Base-by-base conservation (phyloP, 306 rosid genomes). In the Cicer chorassanicum region DNA sequence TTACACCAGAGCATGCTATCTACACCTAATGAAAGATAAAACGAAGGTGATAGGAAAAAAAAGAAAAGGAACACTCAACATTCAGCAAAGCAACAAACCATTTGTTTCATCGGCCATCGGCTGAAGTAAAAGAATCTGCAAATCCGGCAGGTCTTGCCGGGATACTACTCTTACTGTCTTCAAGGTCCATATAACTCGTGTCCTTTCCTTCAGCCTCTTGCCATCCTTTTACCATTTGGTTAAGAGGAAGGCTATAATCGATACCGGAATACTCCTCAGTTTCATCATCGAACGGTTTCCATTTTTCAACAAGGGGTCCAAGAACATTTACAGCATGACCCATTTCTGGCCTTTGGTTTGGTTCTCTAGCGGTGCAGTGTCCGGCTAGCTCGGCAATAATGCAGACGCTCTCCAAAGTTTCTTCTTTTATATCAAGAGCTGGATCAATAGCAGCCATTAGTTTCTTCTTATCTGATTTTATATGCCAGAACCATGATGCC, bases 211-310 rank as follows among this genome's bases (percentile, higher is more conserved):
- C 98, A 2, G 96, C 87, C 77, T 93, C 99, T 73, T 95, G 96
- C 99, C 98, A 95, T 5, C 89, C 99, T 86, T 92, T 95, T 80
- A 95, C 99, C 99, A 95, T 95, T 81, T 90, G 98, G 80, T 84
- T 89, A 39, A 95, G 98, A 34, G 99, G 97, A 18, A 89, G 93
- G 79, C 91, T 95, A 49, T 90, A 92, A 81, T 92, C 98, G 10
- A 95, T 90, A 65, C 96, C 99, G 0, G 98, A 92, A 81, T 87
- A 90, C 70, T 90, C 98, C 72, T 92, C 98, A 0, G 87, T 54
- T 43, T 86, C 92, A 12, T 89, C 92, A 34, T 92, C 88, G 6
- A 89, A 68, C 6, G 99, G 99, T 78, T 84, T 95, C 99, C 99
- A 95, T 82, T 95, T 89, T 63, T 92, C 99, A 19, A 95, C 99